Evolutionary conservation across 352 stramenopile species (phyloP), one percentile per base, ranked within the genome.

Genomic region (Elongisporangium prolatum): DNA sequence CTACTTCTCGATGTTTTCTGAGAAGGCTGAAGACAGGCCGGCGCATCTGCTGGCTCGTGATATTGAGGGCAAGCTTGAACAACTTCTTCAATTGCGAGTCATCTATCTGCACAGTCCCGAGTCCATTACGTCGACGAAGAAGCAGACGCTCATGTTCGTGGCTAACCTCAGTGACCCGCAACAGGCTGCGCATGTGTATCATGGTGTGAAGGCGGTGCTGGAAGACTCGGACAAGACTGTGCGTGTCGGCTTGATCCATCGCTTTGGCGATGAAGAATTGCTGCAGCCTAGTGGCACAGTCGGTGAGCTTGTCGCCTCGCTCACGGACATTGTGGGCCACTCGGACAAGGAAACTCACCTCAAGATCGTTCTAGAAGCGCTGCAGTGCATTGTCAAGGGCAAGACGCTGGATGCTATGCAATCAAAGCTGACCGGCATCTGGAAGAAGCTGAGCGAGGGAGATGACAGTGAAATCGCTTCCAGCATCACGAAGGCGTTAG

Each of bases 141-240:
- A 89, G 61, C 79, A 93, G 38, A 87, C 81, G 0, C 47, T 93
- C 24, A 72, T 93, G 24, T 86, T 91, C 25, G 64, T 65, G 22
- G 77, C 59, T 1, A 67, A 91, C 60, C 61, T 93, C 3, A 72
- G 71, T 21, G 61, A 89, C 56, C 67, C 57, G 20, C 65, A 69
- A 10, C 72, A 89, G 52, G 81, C 79, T 25, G 68, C 57, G n/a
- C 75, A 91, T 65, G 75, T 72, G 0, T 84, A 80, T 37, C 59
- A 72, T 20, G 58, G 78, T 44, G 71, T 90, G 21, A 92, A 92
- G 55, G 73, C 77, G 21, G 65, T 81, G 2, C 68, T 87, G 17
- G 80, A 91, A 63, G 77, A 90, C 53, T 81, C 84, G 0, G 71
- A 89, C n/a, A 76, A 72, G 34, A 62, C 72, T 0, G 64, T 89